These are phyloP conservation scores for Colletotrichum sidae DNA, from an alignment of 2,329 filamentous ascomycete species.

Conservation along the genomic window DNA sequence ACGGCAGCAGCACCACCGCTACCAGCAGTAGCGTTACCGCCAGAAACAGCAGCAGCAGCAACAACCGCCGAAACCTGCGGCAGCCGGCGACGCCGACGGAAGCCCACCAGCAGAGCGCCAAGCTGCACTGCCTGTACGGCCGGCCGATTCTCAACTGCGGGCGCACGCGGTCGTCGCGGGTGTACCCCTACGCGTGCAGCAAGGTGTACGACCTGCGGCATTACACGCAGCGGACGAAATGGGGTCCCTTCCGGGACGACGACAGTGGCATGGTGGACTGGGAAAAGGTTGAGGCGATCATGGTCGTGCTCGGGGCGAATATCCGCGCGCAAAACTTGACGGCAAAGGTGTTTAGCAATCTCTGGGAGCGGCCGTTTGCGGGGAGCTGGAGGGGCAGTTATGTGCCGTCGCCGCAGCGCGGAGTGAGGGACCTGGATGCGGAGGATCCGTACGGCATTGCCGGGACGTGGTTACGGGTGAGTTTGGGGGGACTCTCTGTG, in stretches of 20 bases:
- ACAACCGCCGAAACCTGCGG: slow-evolving; percentile 39
- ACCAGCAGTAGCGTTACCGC: too few relatives aligned
- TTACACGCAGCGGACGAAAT: slow-evolving; percentile 70
- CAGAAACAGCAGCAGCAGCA: slow-evolving; percentile 29
- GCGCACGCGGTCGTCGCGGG: slow-evolving; percentile 49
- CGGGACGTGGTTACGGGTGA: slow-evolving; percentile 77
- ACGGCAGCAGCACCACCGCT: too few relatives aligned
- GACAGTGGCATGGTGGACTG: slow-evolving; percentile 74
- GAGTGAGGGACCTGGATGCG: slow-evolving; percentile 58
- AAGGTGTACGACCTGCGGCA: slow-evolving; percentile 80
- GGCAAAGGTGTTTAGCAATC: slow-evolving; percentile 58
- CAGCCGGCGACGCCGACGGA: slow-evolving; percentile 43
- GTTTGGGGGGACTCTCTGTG: slow-evolving; percentile 35
- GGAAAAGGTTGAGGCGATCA: slow-evolving; percentile 82
- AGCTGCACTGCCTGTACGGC: slow-evolving; percentile 77
- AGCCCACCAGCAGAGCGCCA: slow-evolving; percentile 73
- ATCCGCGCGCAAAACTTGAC: slow-evolving; percentile 61
- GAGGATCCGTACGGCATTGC: slow-evolving; percentile 78
- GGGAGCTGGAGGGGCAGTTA: slow-evolving; percentile 67
- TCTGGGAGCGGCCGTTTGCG: slow-evolving; percentile 68
- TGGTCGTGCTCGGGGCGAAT: slow-evolving; percentile 76
- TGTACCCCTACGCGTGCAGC: slow-evolving; percentile 72
- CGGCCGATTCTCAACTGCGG: slow-evolving; percentile 61
- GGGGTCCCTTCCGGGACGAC: slow-evolving; percentile 80
- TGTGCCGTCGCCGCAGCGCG: slow-evolving; percentile 48